These are phyloP conservation scores for Blastobotrys arbuscula DNA, from an alignment of 1,139 yeast genomes.

Conservation along the genomic window DNA sequence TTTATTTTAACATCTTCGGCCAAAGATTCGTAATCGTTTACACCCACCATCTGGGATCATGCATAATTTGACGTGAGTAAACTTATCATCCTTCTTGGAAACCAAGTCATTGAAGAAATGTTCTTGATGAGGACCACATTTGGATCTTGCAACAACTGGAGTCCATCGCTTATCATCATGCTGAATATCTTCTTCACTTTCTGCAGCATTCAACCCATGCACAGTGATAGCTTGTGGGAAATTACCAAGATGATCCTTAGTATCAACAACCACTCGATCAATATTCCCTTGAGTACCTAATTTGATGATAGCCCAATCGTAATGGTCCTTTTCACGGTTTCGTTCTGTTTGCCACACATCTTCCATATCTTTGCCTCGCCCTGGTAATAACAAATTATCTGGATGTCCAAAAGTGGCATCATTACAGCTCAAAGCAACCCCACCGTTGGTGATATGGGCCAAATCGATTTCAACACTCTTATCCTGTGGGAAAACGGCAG, in stretches of 20 bases:
- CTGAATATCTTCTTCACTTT: constrained; percentile 32
- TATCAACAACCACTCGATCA: constrained; percentile 64
- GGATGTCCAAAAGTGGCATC: constrained; percentile 94
- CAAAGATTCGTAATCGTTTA: constrained; percentile 79
- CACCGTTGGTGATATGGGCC: constrained; percentile 82
- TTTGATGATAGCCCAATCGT: constrained; percentile 82
- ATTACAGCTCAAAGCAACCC: constrained; percentile 72
- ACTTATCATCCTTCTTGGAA: constrained; percentile 18
- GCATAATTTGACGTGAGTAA: constrained; percentile 66
- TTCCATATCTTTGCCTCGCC: constrained; percentile 91
- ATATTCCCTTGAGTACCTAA: constrained; percentile 58
- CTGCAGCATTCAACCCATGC: constrained; percentile 37
- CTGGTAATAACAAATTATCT: constrained; percentile 81
- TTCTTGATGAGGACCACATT: constrained; percentile 75
- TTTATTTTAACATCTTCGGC: neutral
- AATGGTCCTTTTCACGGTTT: constrained; percentile 72
- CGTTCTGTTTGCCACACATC: constrained; percentile 98
- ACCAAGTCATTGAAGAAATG: constrained; percentile 46
- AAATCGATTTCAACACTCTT: constrained; percentile 51
- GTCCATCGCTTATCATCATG: constrained; percentile 51
- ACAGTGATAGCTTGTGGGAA: constrained; percentile 75
- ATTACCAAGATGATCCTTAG: constrained; percentile 91
- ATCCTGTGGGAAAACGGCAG: constrained; percentile 54
- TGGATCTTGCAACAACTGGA: constrained; percentile 56
- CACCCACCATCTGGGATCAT: constrained; percentile 96